Percentiles rank a stretch among this genome's conserved stretches.
Conservation (phyloP, 2,329 filamentous ascomycete species). For the Emmonsia crescens region DNA sequence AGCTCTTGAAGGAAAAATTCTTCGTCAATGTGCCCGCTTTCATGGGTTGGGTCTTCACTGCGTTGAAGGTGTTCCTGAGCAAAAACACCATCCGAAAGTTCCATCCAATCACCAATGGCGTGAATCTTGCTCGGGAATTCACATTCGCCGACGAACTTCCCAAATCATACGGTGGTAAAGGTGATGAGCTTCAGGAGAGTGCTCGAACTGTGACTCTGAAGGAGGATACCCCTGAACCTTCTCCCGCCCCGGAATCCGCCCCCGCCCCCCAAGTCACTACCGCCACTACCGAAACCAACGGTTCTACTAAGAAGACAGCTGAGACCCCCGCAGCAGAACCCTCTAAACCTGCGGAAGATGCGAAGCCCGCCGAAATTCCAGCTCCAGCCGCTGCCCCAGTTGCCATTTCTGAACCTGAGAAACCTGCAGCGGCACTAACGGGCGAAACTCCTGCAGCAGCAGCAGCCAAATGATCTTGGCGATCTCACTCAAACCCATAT, state of each 20-base stretch:
- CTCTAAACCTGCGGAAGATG: constrained; percentile 5
- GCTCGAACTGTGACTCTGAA: constrained; percentile 23
- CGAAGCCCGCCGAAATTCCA: constrained; percentile 3
- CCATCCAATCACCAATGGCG: constrained; percentile 65
- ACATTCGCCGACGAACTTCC: constrained; percentile 57
- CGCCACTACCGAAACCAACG: constrained; percentile 8
- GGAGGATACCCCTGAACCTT: constrained; percentile 15
- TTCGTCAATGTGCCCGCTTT: constrained; percentile 87
- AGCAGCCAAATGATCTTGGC: neutral
- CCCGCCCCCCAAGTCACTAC: neutral
- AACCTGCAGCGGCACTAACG: neutral
- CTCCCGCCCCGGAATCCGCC: constrained; percentile 9
- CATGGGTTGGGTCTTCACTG: constrained; percentile 77
- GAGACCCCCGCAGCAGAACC: constrained; percentile 9
- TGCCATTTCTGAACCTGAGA: neutral
- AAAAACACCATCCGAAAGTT: constrained; percentile 68
- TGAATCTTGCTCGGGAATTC: constrained; percentile 53
- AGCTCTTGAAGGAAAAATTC: constrained; percentile 82
- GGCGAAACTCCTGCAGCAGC: neutral
- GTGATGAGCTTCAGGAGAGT: constrained; percentile 37
- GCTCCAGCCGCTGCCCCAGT: neutral
- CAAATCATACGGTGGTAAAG: constrained; percentile 68
- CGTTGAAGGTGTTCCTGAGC: constrained; percentile 65
- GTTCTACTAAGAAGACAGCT: constrained; percentile 13
- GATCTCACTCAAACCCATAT: neutral